Percentiles rank a stretch among this genome's conserved stretches.
Conservation (phyloP, 2,329 filamentous ascomycete species). For the Claviceps sp. region DNA sequence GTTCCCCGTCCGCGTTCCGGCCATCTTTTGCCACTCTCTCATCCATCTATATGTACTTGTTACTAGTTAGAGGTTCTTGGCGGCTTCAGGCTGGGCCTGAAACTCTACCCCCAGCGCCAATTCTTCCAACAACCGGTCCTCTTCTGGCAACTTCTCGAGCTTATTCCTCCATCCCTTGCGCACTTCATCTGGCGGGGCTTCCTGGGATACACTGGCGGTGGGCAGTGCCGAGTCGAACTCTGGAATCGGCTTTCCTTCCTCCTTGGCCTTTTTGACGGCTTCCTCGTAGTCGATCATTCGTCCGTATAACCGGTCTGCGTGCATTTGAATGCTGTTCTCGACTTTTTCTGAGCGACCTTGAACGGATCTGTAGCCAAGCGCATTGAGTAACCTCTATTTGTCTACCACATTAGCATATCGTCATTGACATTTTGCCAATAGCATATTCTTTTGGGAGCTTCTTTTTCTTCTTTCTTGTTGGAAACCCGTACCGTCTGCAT, state of each 20-base stretch:
- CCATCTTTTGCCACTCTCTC: slow-evolving; percentile 43
- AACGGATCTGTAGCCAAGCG: slow-evolving; percentile 70
- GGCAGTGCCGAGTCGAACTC: slow-evolving; percentile 45
- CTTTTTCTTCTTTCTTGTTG: neutral
- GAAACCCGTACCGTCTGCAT: slow-evolving; percentile 58
- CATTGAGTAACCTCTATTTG: slow-evolving; percentile 63
- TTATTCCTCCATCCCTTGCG: slow-evolving; percentile 39
- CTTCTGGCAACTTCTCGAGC: slow-evolving; percentile 42
- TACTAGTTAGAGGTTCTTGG: slow-evolving; percentile 34
- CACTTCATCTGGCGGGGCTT: slow-evolving; percentile 29
- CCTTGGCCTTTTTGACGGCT: slow-evolving; percentile 55
- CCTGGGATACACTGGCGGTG: slow-evolving; percentile 11
- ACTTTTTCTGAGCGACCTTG: slow-evolving; percentile 50
- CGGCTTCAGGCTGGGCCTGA: slow-evolving; percentile 46
- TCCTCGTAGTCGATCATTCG: slow-evolving; percentile 74
- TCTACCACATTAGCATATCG: neutral
- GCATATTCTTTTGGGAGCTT: neutral
- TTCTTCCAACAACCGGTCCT: slow-evolving; percentile 49
- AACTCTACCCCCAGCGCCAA: slow-evolving; percentile 50
- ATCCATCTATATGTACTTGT: slow-evolving; percentile 37
- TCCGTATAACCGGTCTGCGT: slow-evolving; percentile 82
- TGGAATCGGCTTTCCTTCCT: slow-evolving; percentile 44
- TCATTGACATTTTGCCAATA: too few species aligned
- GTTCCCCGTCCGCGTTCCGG: slow-evolving; percentile 21
- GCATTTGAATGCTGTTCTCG: slow-evolving; percentile 88